Evolutionary conservation across 176 grass and related monocot species (phyloP), one percentile per base, ranked within the genome.

Genomic region (Puccinellia tenuiflora): DNA sequence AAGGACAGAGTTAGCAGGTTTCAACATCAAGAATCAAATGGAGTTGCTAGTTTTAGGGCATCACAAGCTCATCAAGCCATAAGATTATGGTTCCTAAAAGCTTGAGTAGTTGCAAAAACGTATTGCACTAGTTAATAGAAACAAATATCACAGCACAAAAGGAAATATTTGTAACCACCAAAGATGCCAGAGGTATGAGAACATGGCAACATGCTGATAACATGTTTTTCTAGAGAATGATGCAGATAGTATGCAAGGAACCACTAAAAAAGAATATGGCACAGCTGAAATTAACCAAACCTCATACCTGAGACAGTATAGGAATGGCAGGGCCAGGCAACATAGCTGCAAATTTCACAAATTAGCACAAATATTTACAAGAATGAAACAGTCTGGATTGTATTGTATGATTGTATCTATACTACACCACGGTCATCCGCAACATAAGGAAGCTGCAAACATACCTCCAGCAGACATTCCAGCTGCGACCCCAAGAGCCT

Each of bases 391-490:
- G 3, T 17, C 5, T 77, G 26, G 62, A 61, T 3, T 43, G 13
- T 22, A 70, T n/a, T 56, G 14, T 70, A 39, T 39, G 1, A 8
- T 7, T 46, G 43, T 46, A 77, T 7, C 1, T 6, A 10, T 48
- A 9, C 7, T 24, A 24, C 22, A 82, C 24, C 3, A 43, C 63
- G 25, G 38, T 7, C 3, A 73, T 28, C 26, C 3, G 22, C 39
- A 7, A 53, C 18, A 60, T 9, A 24, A 18, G 17, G 15, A 45
- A n/a, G 6, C 40, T 8, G 35, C 53, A 75, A 54, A 48, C 18
- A 54, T 90, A 93, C 95, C 95, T 90, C 85, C 95, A 5, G 95
- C 95, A 5, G 95, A 88, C 92, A 98, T 98, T 80, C 95, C 89
- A 1, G 88, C 81, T 73, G 90, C 92, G n/a, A 95, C 90, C 76